phyloP scores from a whole-genome alignment of 2,329 filamentous ascomycete species.

The Lecanicillium sp. region DNA sequence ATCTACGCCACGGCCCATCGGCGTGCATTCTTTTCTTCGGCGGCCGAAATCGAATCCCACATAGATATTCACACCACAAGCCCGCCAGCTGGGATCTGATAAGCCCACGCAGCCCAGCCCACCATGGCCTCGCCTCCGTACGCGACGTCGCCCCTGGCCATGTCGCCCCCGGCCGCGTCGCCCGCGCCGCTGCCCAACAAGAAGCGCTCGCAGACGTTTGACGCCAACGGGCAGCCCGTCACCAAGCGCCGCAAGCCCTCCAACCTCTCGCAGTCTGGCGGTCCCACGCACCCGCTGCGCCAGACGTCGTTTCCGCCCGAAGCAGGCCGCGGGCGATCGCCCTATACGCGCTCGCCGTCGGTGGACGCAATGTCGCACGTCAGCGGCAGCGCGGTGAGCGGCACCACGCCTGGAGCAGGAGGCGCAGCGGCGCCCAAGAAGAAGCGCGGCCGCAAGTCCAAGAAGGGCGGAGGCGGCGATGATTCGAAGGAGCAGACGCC shows the following conservation, averaged over 20 bases:
- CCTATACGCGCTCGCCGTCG: conserved; percentile 57
- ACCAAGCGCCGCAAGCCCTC: conserved; percentile 66
- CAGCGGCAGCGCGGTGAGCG: conserved; percentile 52
- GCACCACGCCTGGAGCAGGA: conserved; percentile 25
- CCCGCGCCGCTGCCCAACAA: conserved; percentile 45
- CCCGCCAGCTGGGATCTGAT: no score
- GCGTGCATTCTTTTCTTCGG: no score
- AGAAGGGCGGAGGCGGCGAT: conserved; percentile 42
- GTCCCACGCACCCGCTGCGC: conserved; percentile 60
- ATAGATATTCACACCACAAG: no score
- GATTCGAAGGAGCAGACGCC: conserved; percentile 33
- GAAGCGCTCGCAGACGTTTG: conserved; percentile 51
- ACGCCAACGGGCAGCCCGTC: conserved; percentile 39
- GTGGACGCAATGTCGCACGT: conserved; percentile 53
- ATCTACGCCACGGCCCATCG: no score
- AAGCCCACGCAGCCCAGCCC: no score
- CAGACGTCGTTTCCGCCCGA: conserved; percentile 76
- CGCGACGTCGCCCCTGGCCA: conserved; percentile 40
- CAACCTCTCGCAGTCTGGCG: conserved; percentile 46
- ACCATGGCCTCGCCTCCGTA: conserved; percentile 51
- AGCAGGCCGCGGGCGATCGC: conserved; percentile 33
- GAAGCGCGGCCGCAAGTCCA: conserved; percentile 56
- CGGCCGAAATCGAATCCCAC: no score
- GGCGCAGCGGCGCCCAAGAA: conserved; percentile 38
- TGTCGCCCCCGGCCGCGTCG: conserved; percentile 47